Conservation (phyloP, 306 rosid species). For the Fragaria vesca region DNA sequence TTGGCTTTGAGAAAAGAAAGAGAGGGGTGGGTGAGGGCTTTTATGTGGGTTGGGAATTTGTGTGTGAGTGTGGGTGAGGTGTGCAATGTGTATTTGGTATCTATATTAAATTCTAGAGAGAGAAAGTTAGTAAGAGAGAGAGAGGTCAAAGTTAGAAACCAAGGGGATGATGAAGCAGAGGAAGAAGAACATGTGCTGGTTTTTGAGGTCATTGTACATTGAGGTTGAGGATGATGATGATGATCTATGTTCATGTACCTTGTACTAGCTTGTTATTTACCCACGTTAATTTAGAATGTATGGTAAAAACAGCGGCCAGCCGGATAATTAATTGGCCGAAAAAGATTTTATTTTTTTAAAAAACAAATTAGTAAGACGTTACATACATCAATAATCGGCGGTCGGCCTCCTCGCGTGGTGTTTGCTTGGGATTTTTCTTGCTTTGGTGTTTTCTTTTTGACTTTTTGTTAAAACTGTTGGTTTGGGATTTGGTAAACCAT, state of each 20-base stretch:
- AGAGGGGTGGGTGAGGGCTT: slow-evolving; percentile 31
- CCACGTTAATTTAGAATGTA: background rate
- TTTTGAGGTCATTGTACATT: background rate
- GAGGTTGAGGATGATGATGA: background rate
- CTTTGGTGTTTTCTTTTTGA: background rate
- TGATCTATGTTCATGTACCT: background rate
- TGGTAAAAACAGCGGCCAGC: background rate
- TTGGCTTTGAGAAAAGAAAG: background rate
- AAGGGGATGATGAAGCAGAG: background rate
- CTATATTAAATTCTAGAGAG: slow-evolving; percentile 32
- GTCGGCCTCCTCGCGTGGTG: fast-evolving
- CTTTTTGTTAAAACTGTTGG: background rate
- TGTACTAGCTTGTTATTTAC: background rate
- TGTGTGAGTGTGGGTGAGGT: slow-evolving; percentile 19
- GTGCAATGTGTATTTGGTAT: slow-evolving; percentile 20
- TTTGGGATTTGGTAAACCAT: background rate
- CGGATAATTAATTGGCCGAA: background rate
- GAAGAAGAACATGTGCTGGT: background rate
- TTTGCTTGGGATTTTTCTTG: no score
- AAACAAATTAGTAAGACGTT: background rate
- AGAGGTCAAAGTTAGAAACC: background rate
- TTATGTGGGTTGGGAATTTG: slow-evolving; percentile 23
- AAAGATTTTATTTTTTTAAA: fast-evolving
- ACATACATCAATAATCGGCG: background rate
- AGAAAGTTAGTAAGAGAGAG: background rate